phyloP scores from a whole-genome alignment of 2,329 filamentous ascomycete genomes.

The Drechmeria coniospora region DNA sequence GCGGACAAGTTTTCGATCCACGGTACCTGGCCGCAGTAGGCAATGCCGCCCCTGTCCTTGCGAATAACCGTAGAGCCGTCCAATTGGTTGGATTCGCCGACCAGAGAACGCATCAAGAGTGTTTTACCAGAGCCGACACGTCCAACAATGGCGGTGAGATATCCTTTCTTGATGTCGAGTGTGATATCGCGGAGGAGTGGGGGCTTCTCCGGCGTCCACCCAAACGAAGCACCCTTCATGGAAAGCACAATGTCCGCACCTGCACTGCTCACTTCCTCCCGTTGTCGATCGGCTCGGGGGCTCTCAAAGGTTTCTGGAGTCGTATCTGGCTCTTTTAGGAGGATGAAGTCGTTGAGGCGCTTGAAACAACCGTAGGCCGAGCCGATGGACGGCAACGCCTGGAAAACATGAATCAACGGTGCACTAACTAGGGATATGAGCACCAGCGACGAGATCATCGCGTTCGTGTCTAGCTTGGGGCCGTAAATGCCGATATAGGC shows the following conservation, averaged over 20 bases:
- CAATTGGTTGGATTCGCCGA: neutral
- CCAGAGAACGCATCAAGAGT: neutral
- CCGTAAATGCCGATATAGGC: neutral
- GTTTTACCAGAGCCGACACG: neutral
- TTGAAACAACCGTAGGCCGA: neutral
- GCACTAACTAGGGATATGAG: neutral
- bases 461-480: neutral
- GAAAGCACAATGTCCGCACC: neutral
- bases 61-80: neutral
- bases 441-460: neutral
- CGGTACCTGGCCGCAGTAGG: neutral
- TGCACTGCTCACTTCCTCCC: neutral
- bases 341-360: neutral
- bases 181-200: neutral
- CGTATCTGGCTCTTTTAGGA: neutral
- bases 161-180: neutral
- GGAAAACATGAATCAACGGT: neutral
- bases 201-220: neutral
- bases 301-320: neutral
- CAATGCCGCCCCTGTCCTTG: neutral
- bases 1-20: neutral
- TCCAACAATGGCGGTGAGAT: neutral
- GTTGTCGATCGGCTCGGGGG: no score
- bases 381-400: neutral
- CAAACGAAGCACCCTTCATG: neutral